Base-by-base conservation (phyloP, 768 basidiomycete genomes). In the Krasilnikovozyma curviuscula region DNA sequence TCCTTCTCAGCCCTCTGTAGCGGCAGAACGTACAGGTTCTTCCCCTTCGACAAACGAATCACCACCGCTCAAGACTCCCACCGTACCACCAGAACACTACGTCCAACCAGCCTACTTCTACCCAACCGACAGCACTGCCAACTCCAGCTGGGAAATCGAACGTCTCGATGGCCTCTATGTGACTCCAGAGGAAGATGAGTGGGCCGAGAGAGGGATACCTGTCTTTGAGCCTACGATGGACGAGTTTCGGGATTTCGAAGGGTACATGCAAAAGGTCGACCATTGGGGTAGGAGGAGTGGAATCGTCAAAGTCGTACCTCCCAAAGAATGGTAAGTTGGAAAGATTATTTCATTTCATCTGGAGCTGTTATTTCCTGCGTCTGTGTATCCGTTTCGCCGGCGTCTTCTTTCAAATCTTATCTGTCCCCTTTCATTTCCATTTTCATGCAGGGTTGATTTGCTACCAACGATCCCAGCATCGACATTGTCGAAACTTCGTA, bases 261-360 rank as follows among this genome's bases (percentile, higher is more conserved):
- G 61, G 10, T 97, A 84, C 63, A 79, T 93, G 73, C 78, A 74
- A 54, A 75, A 67, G 52, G 72, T 97, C 38, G 85, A 89, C 61
- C 73, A 76, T 52, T 98, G 93, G 84, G 93, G 93, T 1, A 73
- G 71, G 61, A 71, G 71, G 49, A 86, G 84, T 55, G 93, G 93
- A 21, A 91, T 97, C 54, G 80, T 89, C 52, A 98, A 98, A 66
- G 76, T 98, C 54, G 81, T 98, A 51, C 91, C 91, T 27, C 91
- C 91, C 5, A 75, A 76, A 57, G 83, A 91, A 70, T 97, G 89
- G 89, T 84, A 49, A 60, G 81, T 66, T 14, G 16, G n/a, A n/a
- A n/a, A n/a, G n/a, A n/a, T n/a, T n/a, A n/a, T n/a, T 21, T n/a
- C 8, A n/a, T 18, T 32, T 31, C 31, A 34, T 34, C 13, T 34